Conservation (phyloP, 768 basidiomycete genomes). For the Suillus decipiens region DNA sequence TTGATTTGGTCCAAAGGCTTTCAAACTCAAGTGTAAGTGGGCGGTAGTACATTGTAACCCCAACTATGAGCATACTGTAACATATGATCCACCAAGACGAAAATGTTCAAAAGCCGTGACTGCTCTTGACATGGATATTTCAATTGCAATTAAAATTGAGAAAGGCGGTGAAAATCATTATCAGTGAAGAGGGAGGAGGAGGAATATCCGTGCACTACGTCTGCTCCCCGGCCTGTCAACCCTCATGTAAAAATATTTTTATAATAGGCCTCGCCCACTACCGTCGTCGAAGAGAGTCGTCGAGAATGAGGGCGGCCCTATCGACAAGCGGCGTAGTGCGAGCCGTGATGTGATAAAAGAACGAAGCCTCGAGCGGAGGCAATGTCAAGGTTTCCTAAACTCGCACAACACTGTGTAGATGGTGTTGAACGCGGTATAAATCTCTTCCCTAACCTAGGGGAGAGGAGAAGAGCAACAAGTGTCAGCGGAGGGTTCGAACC, state of each 20-base stretch:
- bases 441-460: constrained; percentile 92
- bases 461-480: constrained; percentile 35
- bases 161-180: constrained; percentile 18
- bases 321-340: constrained; percentile 9
- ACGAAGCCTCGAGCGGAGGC: background rate
- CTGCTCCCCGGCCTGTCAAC: constrained; percentile 30
- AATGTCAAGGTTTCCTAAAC: constrained; percentile 78
- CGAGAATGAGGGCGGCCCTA: constrained; percentile 7
- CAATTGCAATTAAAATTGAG: background rate
- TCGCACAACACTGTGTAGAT: constrained; percentile 98
- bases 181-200: constrained; percentile 29
- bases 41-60: constrained; percentile 3
- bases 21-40: background rate
- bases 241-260: constrained; percentile 32
- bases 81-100: constrained; percentile 1
- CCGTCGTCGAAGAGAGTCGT: constrained; percentile 8
- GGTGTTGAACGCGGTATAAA: constrained; percentile 98
- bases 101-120: background rate
- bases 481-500: constrained; percentile 54
- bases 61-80: background rate
- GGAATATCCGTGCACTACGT: constrained; percentile 42
- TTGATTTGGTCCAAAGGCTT: background rate
- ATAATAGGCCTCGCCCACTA: constrained; percentile 11
- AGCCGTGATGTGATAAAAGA: background rate
- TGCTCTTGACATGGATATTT: background rate